These are phyloP conservation scores for Hypoxylon rubiginosum DNA, from an alignment of 2,329 filamentous ascomycete species.

Conservation along the genomic window DNA sequence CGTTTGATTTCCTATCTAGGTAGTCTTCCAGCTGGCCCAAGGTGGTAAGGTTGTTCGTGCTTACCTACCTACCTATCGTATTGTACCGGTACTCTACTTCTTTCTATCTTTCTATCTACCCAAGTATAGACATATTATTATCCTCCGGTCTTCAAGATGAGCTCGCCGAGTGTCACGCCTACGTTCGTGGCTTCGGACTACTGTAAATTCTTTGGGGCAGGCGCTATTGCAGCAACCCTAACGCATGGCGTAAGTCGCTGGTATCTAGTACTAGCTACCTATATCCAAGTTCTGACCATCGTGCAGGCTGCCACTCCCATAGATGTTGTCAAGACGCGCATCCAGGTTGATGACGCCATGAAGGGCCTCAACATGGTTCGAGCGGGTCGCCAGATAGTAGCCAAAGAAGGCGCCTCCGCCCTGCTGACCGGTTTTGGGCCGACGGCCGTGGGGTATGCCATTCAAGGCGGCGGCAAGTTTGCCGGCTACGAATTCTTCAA, in stretches of 20 bases:
- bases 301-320: slow-evolving; percentile 66
- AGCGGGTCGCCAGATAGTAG: slow-evolving; percentile 82
- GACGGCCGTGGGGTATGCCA: slow-evolving; percentile 88
- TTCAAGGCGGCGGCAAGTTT: slow-evolving; percentile 92
- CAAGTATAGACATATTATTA: neutral
- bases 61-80: neutral
- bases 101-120: neutral
- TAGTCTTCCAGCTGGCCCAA: neutral
- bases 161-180: slow-evolving; percentile 48
- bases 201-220: slow-evolving; percentile 66
- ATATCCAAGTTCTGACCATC: neutral
- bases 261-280: neutral
- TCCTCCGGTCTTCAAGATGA: no score
- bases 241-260: slow-evolving; percentile 62
- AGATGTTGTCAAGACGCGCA: slow-evolving; percentile 88
- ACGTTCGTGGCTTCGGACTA: slow-evolving; percentile 61
- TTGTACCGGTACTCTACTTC: neutral
- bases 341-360: slow-evolving; percentile 87
- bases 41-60: neutral
- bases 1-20: neutral
- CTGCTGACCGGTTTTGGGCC: slow-evolving; percentile 87
- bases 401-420: slow-evolving; percentile 82
- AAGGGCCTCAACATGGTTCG: slow-evolving; percentile 88
- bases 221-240: slow-evolving; percentile 65
- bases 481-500: slow-evolving; percentile 96